phyloP scores from a whole-genome alignment of 106 monocot species.

The Posidonia australis region DNA sequence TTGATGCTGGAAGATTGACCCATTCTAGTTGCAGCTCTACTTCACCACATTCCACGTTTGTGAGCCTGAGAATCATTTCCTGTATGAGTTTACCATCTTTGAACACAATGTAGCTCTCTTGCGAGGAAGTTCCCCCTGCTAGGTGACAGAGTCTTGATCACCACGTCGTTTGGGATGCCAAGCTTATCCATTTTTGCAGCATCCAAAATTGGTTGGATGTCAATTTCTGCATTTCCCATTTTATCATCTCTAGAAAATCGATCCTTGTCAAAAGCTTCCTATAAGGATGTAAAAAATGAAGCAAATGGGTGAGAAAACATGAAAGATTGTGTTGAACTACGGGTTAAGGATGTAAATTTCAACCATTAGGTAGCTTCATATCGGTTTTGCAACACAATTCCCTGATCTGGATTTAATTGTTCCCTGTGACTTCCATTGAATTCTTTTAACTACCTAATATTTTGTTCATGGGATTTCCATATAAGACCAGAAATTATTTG shows the following conservation, averaged over 20 bases:
- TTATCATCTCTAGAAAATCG: constrained; percentile 23
- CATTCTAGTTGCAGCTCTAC: constrained; percentile 15
- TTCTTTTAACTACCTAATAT: too few species aligned
- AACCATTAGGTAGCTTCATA: too few species aligned
- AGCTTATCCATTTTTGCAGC: constrained; percentile 19
- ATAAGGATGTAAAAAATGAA: too few species aligned
- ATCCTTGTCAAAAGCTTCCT: constrained; percentile 39
- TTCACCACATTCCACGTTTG: constrained; percentile 16
- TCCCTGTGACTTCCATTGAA: too few species aligned
- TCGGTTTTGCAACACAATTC: too few species aligned
- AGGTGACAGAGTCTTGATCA: constrained; percentile 16
- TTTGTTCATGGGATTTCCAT: too few species aligned
- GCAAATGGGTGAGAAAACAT: too few species aligned
- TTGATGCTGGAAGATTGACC: constrained; percentile 22
- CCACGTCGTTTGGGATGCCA: constrained; percentile 3
- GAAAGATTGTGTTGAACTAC: too few species aligned
- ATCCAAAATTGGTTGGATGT: constrained; percentile 22
- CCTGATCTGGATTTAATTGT: too few species aligned
- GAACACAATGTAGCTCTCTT: constrained; percentile 8
- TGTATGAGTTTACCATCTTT: constrained; percentile 10
- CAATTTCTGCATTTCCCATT: constrained; percentile 33
- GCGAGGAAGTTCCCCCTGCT: constrained; percentile 16
- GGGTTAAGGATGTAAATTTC: too few species aligned
- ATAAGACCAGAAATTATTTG: too few species aligned
- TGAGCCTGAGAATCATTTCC: constrained; percentile 10